Conservation (phyloP, 163 green algal genomes). For the Smithsoniella earleae region DNA sequence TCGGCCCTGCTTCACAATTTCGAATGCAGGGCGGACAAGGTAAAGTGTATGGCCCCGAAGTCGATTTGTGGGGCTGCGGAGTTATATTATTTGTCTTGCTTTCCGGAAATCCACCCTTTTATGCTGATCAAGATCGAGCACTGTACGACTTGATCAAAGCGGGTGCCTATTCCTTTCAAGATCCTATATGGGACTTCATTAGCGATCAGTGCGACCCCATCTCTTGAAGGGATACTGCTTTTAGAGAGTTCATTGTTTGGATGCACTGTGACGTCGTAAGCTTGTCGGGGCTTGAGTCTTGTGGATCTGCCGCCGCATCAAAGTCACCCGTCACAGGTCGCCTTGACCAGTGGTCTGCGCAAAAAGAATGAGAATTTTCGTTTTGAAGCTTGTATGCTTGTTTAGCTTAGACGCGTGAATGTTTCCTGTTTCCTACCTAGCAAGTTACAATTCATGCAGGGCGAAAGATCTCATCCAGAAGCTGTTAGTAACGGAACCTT, state of each 20-base stretch:
- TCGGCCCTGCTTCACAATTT: not conserved
- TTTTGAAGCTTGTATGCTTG: too few relatives aligned
- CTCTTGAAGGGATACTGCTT: not conserved
- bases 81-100: conserved; percentile 97
- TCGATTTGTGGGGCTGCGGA: conserved; percentile 80
- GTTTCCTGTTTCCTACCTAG: not conserved
- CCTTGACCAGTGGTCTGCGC: not conserved
- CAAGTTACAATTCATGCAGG: not conserved
- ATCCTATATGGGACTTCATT: conserved; percentile 21
- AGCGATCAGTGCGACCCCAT: conserved; percentile 8
- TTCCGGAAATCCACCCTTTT: conserved; percentile 85
- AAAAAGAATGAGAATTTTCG: too few relatives aligned
- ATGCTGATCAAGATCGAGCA: conserved; percentile 64
- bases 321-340: not conserved
- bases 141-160: conserved; percentile 15
- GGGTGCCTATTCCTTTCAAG: conserved; percentile 12
- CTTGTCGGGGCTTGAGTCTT: too few relatives aligned
- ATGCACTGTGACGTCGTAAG: not conserved
- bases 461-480: conserved; percentile 65
- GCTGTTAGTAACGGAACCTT: conserved; percentile 57
- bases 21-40: conserved; percentile 5
- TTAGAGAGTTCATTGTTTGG: not conserved
- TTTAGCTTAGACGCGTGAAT: too few relatives aligned
- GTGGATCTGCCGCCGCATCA: not conserved
- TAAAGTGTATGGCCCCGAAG: conserved; percentile 52